Conservation (phyloP, 2,329 filamentous ascomycete genomes). For the Botryotinia convoluta region DNA sequence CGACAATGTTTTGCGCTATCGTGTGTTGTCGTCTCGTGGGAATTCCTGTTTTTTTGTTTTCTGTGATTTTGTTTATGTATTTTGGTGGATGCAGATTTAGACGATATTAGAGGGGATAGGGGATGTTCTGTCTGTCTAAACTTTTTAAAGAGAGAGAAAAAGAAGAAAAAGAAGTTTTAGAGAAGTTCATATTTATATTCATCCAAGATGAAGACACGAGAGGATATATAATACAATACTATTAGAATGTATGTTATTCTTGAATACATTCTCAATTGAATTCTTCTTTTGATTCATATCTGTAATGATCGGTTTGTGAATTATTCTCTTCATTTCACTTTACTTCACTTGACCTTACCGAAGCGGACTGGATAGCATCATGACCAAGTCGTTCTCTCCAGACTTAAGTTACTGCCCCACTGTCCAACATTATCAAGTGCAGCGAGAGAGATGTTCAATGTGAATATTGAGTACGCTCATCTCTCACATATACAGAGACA, state of each 20-base stretch:
- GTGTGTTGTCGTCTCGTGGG: slow-evolving; percentile 36
- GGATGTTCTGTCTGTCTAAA: background rate
- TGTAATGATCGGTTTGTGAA: background rate
- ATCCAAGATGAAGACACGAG: background rate
- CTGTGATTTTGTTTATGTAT: background rate
- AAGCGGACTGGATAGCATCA: background rate
- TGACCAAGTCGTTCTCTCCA: background rate
- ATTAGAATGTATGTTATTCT: background rate
- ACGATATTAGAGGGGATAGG: background rate
- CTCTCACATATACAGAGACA: no score
- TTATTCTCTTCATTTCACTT: background rate
- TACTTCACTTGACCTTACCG: background rate
- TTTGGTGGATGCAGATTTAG: background rate
- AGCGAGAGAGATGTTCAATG: background rate
- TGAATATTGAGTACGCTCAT: background rate
- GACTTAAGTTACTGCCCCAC: background rate
- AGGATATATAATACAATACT: background rate
- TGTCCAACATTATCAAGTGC: background rate
- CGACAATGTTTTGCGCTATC: slow-evolving; percentile 58
- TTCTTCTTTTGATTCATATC: background rate
- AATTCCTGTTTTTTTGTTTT: slow-evolving; percentile 21
- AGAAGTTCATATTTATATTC: background rate
- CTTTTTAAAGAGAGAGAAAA: background rate
- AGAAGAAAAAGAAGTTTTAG: background rate
- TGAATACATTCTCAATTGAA: background rate